A percentile compares a stretch with the other conserved stretches of the same genome.
These are phyloP conservation scores for Pleurotus djamor DNA, from an alignment of 768 basidiomycete genomes.

Conservation along the genomic window DNA sequence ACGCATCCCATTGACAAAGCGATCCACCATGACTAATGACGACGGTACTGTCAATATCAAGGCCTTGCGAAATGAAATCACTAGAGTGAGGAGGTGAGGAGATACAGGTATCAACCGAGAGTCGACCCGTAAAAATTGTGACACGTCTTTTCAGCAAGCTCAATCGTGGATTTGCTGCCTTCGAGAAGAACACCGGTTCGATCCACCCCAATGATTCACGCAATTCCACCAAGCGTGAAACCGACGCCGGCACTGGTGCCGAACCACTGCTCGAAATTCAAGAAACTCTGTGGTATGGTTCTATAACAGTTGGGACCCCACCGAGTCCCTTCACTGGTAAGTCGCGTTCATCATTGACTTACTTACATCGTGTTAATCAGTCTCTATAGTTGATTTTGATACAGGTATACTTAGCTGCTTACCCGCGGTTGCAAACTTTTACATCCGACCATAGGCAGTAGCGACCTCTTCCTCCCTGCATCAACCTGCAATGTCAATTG, in stretches of 20 bases:
- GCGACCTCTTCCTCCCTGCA: constrained; percentile 47
- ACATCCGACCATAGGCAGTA: constrained; percentile 28
- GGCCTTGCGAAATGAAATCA: not conserved
- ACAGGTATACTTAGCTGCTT: constrained; percentile 27
- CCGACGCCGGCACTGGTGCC: constrained; percentile 10
- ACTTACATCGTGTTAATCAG: not conserved
- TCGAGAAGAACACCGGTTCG: not conserved
- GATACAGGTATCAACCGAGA: not conserved
- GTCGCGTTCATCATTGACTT: not conserved
- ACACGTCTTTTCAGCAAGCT: not conserved
- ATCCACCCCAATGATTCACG: constrained; percentile 10
- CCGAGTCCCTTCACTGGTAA: constrained; percentile 37
- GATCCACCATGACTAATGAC: not conserved
- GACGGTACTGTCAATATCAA: not conserved
- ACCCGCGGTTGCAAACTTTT: not conserved
- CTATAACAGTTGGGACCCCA: constrained; percentile 46
- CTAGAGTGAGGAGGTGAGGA: not conserved
- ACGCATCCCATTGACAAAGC: not conserved
- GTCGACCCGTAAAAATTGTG: too few species aligned
- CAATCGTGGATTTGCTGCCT: not conserved
- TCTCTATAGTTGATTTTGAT: constrained; percentile 43
- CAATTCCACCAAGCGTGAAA: constrained; percentile 20
- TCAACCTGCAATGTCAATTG: constrained; percentile 29
- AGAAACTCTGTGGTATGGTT: constrained; percentile 38
- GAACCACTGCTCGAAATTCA: constrained; percentile 31